Conservation (phyloP, 2,329 filamentous ascomycete species). For the Alternaria burnsii region DNA sequence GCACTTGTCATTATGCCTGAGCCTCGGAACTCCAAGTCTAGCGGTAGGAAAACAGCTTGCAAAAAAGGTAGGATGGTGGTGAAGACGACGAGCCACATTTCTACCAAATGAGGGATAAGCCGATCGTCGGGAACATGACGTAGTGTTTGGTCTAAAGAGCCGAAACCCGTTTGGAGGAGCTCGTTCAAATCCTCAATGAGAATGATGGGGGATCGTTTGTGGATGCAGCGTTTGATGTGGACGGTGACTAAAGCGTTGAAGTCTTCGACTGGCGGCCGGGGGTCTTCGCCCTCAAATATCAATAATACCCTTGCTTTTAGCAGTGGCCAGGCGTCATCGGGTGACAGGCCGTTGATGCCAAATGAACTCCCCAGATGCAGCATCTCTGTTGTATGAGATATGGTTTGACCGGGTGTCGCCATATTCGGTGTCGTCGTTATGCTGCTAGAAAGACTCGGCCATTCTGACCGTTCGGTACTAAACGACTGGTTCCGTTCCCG, state of each 20-base stretch:
- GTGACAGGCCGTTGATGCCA: slow-evolving; percentile 58
- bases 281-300: slow-evolving; percentile 82
- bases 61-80: slow-evolving; percentile 91
- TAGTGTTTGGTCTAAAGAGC: slow-evolving; percentile 83
- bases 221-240: slow-evolving; percentile 80
- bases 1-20: slow-evolving; percentile 80
- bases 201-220: slow-evolving; percentile 73
- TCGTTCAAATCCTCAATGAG: slow-evolving; percentile 81
- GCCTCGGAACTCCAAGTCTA: slow-evolving; percentile 93
- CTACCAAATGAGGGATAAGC: slow-evolving; percentile 88
- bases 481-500: slow-evolving; percentile 51
- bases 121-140: slow-evolving; percentile 81
- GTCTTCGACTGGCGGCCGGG: slow-evolving; percentile 82
- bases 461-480: slow-evolving; percentile 50
- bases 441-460: slow-evolving; percentile 40
- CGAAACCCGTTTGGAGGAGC: slow-evolving; percentile 81
- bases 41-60: slow-evolving; percentile 90
- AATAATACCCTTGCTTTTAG: slow-evolving; percentile 78
- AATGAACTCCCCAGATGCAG: slow-evolving; percentile 57
- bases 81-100: slow-evolving; percentile 94
- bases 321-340: slow-evolving; percentile 84
- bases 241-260: slow-evolving; percentile 82
- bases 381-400: slow-evolving; percentile 52
- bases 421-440: slow-evolving; percentile 35
- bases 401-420: slow-evolving; percentile 35